Evolutionary conservation across 805 yeast genomes (phyloP).

Genomic region (Candida glaebosa): DNA sequence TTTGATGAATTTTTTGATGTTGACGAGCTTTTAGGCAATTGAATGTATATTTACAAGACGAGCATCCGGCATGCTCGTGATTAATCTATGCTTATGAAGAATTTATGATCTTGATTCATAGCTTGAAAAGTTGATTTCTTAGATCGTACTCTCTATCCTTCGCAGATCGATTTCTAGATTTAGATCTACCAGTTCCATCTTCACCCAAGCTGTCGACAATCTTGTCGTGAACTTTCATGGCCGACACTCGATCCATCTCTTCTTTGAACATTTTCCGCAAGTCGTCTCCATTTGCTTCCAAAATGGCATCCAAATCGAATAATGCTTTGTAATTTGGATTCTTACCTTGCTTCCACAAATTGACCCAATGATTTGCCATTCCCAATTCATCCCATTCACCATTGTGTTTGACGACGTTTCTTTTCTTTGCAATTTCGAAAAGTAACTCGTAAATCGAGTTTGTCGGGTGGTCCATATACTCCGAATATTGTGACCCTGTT

Average conservation of each 20-base stretch:
- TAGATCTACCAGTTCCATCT: constrained; percentile 35
- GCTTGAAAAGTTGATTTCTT: constrained; percentile 35
- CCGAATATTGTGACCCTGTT: constrained; percentile 40
- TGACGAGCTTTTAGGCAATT: constrained; percentile 7
- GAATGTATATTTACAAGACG: neutral
- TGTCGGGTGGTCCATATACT: constrained; percentile 59
- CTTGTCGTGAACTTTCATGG: constrained; percentile 24
- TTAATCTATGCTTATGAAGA: neutral
- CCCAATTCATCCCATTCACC: constrained; percentile 51
- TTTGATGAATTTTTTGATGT: constrained; percentile 10
- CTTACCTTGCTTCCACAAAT: constrained; percentile 58
- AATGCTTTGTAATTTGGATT: constrained; percentile 26
- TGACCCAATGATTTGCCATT: constrained; percentile 62
- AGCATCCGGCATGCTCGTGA: constrained; percentile 2
- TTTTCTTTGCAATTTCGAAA: constrained; percentile 41
- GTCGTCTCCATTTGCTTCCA: constrained; percentile 23
- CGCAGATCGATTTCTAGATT: constrained; percentile 38
- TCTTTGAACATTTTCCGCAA: constrained; percentile 19
- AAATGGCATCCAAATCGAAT: constrained; percentile 34
- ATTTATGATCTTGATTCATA: constrained; percentile 12
- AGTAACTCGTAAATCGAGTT: constrained; percentile 64
- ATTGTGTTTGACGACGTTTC: constrained; percentile 32
- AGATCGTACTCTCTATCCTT: constrained; percentile 42
- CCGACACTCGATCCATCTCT: constrained; percentile 28
- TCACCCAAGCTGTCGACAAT: constrained; percentile 35